Evolutionary conservation across 1,139 yeast species (phyloP).

Genomic region (Blastobotrys persicus): DNA sequence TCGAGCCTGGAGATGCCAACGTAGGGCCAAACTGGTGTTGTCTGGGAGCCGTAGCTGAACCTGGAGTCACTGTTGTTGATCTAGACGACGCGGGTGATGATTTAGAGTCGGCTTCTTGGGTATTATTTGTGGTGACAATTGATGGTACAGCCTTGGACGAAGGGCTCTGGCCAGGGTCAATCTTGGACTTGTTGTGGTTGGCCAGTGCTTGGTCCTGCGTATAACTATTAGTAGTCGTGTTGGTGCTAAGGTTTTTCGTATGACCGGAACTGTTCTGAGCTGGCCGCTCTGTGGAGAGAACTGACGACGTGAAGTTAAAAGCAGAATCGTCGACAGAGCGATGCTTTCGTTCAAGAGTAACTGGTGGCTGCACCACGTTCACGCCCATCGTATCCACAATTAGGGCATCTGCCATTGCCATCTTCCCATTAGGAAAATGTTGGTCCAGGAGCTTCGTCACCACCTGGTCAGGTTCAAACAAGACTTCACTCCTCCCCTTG

Average conservation of each 20-base stretch:
- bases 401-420: slow-evolving; percentile 59
- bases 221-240: background rate
- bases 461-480: slow-evolving; percentile 53
- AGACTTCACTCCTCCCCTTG: slow-evolving; percentile 11
- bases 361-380: background rate
- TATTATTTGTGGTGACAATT: background rate
- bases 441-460: slow-evolving; percentile 60
- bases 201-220: background rate
- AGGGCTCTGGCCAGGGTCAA: background rate
- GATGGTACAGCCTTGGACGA: background rate
- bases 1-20: background rate
- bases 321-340: slow-evolving; percentile 4
- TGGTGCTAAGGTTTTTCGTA: slow-evolving; percentile 5
- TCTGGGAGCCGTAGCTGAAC: slow-evolving; percentile 1
- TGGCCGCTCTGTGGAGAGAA: background rate
- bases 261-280: background rate
- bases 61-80: background rate
- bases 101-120: background rate
- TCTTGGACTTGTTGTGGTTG: background rate
- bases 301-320: slow-evolving; percentile 2
- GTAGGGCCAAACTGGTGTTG: slow-evolving; percentile 5
- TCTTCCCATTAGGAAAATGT: slow-evolving; percentile 67
- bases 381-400: slow-evolving; percentile 38
- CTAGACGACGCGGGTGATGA: background rate
- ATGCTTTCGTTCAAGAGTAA: slow-evolving; percentile 1